Evolutionary conservation across 2,329 filamentous ascomycete species (phyloP).

Genomic region (Penicillium sp.): DNA sequence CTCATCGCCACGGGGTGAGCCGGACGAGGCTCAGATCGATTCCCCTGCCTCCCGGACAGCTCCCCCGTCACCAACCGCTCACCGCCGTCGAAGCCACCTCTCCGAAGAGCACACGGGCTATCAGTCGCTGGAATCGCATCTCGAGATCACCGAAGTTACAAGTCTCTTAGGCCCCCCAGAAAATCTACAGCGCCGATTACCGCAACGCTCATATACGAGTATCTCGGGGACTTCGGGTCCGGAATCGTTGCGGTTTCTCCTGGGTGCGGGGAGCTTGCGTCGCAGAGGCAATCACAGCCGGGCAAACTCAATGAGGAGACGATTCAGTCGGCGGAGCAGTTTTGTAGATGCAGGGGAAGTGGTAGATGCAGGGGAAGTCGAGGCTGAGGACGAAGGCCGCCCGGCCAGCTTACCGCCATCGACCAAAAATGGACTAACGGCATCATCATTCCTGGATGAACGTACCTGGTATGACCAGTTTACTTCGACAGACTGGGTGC

Average conservation of each 20-base stretch:
- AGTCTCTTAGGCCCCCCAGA: constrained; percentile 31
- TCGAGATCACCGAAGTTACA: constrained; percentile 36
- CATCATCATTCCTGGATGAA: constrained; percentile 71
- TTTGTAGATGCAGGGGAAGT: constrained; percentile 56
- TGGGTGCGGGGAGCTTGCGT: constrained; percentile 37
- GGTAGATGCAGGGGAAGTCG: no score
- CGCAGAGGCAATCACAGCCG: constrained; percentile 50
- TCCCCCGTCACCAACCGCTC: constrained; percentile 37
- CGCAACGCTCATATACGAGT: constrained; percentile 39
- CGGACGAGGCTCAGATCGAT: constrained; percentile 12
- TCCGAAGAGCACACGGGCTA: constrained; percentile 35
- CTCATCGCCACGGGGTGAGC: constrained; percentile 14
- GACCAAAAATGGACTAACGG: constrained; percentile 54
- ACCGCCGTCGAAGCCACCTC: constrained; percentile 33
- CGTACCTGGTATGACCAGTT: constrained; percentile 99
- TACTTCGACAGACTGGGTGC: constrained; percentile 96
- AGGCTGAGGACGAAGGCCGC: neutral
- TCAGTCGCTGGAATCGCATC: constrained; percentile 30
- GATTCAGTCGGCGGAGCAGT: constrained; percentile 46
- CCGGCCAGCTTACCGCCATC: constrained; percentile 32
- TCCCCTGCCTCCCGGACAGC: constrained; percentile 29
- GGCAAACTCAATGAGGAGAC: constrained; percentile 51
- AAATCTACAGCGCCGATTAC: constrained; percentile 15
- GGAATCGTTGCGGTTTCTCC: constrained; percentile 37
- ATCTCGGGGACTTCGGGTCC: constrained; percentile 33